Conservation (phyloP, 108 stramenopile species). For the Fistulifera pelliculosa region DNA sequence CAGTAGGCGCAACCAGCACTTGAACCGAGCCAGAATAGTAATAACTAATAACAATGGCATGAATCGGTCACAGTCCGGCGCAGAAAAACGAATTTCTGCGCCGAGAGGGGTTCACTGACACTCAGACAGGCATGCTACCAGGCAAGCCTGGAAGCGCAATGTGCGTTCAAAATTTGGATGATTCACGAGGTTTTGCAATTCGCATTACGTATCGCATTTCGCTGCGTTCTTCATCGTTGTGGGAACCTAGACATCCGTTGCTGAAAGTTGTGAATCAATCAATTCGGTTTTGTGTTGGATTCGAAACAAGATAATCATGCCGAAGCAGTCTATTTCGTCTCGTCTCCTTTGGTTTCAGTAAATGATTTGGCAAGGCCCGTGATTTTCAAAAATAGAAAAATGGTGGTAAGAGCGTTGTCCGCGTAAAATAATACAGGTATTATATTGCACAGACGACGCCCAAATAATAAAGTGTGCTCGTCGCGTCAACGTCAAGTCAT, state of each 20-base stretch:
- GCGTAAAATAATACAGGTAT: no score
- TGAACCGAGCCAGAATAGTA: no score
- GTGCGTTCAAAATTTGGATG: constrained; percentile 95
- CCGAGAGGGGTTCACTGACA: constrained; percentile 78
- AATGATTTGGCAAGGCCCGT: neutral
- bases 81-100: constrained; percentile 14
- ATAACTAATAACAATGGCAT: no score
- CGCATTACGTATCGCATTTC: constrained; percentile 98
- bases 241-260: constrained; percentile 96
- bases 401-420: no score
- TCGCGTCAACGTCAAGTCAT: no score
- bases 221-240: constrained; percentile 99
- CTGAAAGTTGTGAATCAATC: constrained; percentile 78
- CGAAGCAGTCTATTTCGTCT: no score
- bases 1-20: no score
- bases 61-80: no score
- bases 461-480: no score
- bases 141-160: constrained; percentile 84
- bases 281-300: neutral
- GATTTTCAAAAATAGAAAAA: neutral
- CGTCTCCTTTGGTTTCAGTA: constrained; percentile 2
- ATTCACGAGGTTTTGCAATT: constrained; percentile 93
- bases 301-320: no score
- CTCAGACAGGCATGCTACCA: constrained; percentile 86
- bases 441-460: no score